Evolutionary conservation across 495 filamentous ascomycete genomes (phyloP), one percentile per base, ranked within the genome.

Genomic region (Chaetomium tenue): DNA sequence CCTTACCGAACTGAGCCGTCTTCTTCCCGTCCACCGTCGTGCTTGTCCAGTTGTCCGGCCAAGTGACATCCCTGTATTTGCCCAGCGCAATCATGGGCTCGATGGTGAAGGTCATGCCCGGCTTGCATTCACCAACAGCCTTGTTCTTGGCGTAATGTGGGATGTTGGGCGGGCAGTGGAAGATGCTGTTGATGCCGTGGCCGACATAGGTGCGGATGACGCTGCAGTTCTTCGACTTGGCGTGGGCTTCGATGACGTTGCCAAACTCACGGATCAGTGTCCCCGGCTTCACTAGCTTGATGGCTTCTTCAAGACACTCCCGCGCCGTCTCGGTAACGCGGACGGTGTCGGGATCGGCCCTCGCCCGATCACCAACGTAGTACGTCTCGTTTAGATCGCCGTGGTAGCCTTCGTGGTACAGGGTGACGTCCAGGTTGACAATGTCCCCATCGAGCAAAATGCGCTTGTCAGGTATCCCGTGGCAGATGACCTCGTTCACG

Each of bases 401-500:
- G 71, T 96, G 91, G 78, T 88, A 95, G 30, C 91, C 91, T 16
- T 86, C 87, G 69, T 96, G 91, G 76, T 93, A 95, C 58, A 96
- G 74, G 7, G 90, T 91, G 6, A 96, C 90, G 68, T 96, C 91
- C 58, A 96, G 88, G 76, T 96, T 96, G 74, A 96, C 72, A 54
- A 96, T 95, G 66, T 96, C 91, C 55, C 91, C 91, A 64, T 96
- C 91, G 54, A 89, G 76, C 9, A 96, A 79, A 11, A 88, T 81
- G 25, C 91, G 83, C 67, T 90, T 83, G 64, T 96, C 91, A 20
- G 91, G 91, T 61, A 96, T 95, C 59, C 91, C 91, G 80, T 96
- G 91, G 77, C 91, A 95, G 72, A 99, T 98, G 62, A 96, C 88
- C 77, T 99, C 94, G 80, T 99, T 99, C 64, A 89, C 72, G 2